A percentile compares a stretch with the other conserved stretches of the same genome.
These are phyloP conservation scores for Zygosaccharomyces pseudobailii DNA, from an alignment of 1,139 yeast species.

Conservation along the genomic window DNA sequence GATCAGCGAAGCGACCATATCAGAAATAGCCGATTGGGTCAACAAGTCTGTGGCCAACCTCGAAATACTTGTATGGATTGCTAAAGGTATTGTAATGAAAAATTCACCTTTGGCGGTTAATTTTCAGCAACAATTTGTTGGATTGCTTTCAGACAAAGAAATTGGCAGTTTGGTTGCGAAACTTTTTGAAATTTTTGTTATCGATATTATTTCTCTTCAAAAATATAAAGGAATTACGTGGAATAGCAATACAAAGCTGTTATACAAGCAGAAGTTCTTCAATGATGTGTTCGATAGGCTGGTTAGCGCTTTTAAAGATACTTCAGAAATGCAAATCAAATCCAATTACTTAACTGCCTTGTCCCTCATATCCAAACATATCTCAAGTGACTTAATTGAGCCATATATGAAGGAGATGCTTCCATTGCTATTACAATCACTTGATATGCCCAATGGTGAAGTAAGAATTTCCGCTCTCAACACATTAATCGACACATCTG, in stretches of 20 bases:
- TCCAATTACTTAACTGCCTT: constrained; percentile 58
- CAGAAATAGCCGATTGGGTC: constrained; percentile 13
- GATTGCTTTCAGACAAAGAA: constrained; percentile 34
- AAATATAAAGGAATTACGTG: constrained; percentile 48
- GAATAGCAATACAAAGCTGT: constrained; percentile 54
- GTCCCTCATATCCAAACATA: constrained; percentile 60
- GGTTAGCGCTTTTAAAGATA: constrained; percentile 37
- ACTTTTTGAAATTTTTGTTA: constrained; percentile 58
- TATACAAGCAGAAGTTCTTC: constrained; percentile 78
- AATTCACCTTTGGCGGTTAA: constrained; percentile 47
- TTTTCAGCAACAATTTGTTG: constrained; percentile 38
- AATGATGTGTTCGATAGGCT: constrained; percentile 49
- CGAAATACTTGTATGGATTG: constrained; percentile 63
- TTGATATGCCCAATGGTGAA: constrained; percentile 45
- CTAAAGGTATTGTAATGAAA: constrained; percentile 64
- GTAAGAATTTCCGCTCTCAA: constrained; percentile 57
- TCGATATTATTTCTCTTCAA: constrained; percentile 57
- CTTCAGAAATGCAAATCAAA: constrained; percentile 31
- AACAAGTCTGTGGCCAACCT: constrained; percentile 29
- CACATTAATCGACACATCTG: constrained; percentile 49
- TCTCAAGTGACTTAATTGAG: constrained; percentile 55
- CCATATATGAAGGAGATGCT: constrained; percentile 59
- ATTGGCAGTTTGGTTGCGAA: constrained; percentile 42
- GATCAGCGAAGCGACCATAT: constrained; percentile 18
- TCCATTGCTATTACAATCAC: constrained; percentile 67